phyloP scores from a whole-genome alignment of 1,284 basidiomycete species.

The Cryptococcus hybrid region DNA sequence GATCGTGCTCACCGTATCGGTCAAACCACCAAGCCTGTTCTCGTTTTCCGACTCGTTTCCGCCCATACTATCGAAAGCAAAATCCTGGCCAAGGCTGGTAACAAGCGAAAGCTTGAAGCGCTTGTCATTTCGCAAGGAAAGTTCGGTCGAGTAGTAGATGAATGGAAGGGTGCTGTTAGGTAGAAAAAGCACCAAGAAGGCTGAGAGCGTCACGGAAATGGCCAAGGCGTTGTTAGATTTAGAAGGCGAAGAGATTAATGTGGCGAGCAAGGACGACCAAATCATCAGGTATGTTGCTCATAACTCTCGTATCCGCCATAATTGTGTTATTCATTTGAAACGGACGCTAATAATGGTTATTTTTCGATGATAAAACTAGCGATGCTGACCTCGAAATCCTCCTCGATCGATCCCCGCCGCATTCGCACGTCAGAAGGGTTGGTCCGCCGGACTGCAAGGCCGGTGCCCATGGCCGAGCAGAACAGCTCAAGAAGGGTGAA shows the following conservation, averaged over 20 bases:
- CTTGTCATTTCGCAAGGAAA: conserved; percentile 91
- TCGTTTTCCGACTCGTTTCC: conserved; percentile 83
- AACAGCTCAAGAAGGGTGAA: conserved; percentile 47
- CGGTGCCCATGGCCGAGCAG: conserved; percentile 27
- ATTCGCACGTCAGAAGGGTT: conserved; percentile 74
- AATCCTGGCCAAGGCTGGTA: conserved; percentile 83
- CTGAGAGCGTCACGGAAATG: conserved; percentile 67
- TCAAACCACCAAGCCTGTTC: conserved; percentile 78
- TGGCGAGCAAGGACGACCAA: conserved; percentile 72
- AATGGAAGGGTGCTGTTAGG: conserved; percentile 39
- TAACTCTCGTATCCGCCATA: no score
- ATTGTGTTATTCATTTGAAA: no score
- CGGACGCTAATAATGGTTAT: background rate
- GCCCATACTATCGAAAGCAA: conserved; percentile 80
- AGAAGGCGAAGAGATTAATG: conserved; percentile 84
- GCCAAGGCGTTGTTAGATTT: conserved; percentile 74
- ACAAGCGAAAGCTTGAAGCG: conserved; percentile 86
- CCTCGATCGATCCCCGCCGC: conserved; percentile 71
- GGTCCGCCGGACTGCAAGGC: conserved; percentile 53
- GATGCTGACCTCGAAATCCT: conserved; percentile 76
- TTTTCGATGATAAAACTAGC: conserved; percentile 27
- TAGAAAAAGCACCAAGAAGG: conserved; percentile 35
- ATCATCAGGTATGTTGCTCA: conserved; percentile 59
- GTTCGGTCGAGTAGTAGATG: conserved; percentile 60
- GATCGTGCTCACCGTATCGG: conserved; percentile 95